Base-by-base conservation (phyloP, 352 stramenopile species). In the Thalassiosira delicatula region DNA sequence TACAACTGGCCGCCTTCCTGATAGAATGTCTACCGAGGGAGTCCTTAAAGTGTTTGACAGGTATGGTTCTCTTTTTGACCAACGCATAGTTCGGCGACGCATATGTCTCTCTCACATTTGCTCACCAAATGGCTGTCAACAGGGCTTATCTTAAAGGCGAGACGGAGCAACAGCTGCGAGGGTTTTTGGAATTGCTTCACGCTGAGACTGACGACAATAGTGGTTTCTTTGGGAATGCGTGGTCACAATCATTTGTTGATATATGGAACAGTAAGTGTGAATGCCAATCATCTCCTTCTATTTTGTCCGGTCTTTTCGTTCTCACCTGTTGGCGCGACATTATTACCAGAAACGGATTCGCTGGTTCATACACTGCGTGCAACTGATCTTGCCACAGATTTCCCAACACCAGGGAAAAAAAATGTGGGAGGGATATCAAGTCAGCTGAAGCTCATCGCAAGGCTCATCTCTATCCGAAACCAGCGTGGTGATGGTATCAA, bases 391-490 rank as follows among this genome's bases (percentile, higher is more conserved):
- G 25, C 54, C 9, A 87, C 83, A 54, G 21, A 70, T 21, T 90
- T 90, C 46, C 21, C 29, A 12, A 23, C 23, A 53, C 27, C 32
- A 49, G 2, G 5, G 2, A 19, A 44, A 7, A 51, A 25, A n/a
- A 62, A 86, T 30, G 59, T 81, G 60, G 81, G 53, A 73, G 73
- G 57, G 30, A 87, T 88, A 12, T 66, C 68, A 71, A 81, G 53
- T 21, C 76, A 91, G 49, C 69, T 94, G 1, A 81, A 89, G 51
- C 74, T 86, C 9, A 67, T 93, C 73, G 65, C 86, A 32, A 80
- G 82, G 44, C 57, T 95, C 11, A 93, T 95, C 33, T 60, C 62
- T 29, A 81, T 79, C 8, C 62, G 85, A 29, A 71, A 91, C 66
- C 63, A 78, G 0, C 81, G 92, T 21, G 89, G 86, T 7, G 70